A percentile compares a stretch with the other conserved stretches of the same genome.
These are phyloP conservation scores for Xylaria cubensis DNA, from an alignment of 495 filamentous ascomycete genomes.

Conservation along the genomic window DNA sequence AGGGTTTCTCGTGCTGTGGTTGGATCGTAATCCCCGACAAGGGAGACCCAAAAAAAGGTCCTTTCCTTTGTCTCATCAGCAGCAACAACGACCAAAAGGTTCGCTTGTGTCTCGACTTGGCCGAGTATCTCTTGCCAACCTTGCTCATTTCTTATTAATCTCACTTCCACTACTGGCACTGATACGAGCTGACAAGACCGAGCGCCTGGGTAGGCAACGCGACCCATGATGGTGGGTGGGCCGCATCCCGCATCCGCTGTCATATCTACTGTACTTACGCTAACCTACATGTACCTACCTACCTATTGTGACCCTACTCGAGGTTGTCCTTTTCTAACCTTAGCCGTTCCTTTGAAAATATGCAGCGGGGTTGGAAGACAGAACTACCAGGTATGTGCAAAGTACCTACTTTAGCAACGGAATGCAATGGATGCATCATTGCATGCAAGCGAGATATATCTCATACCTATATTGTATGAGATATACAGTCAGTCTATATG, in stretches of 20 bases:
- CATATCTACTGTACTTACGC: background rate
- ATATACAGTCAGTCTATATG: conserved; percentile 4
- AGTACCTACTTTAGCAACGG: background rate
- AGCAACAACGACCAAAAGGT: background rate
- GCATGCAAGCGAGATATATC: conserved; percentile 23
- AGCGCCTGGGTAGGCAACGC: background rate
- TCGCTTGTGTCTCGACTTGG: conserved; percentile 1
- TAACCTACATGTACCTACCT: background rate
- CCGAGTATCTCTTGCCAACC: background rate
- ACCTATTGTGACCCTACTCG: background rate
- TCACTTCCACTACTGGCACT: background rate
- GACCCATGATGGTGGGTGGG: conserved; percentile 6
- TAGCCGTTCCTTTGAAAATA: background rate
- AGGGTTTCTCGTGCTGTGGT: background rate
- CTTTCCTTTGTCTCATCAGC: conserved; percentile 13
- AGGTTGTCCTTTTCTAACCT: background rate
- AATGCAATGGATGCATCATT: conserved; percentile 17
- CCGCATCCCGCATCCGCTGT: conserved; percentile 3
- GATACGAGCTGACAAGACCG: conserved; percentile 8
- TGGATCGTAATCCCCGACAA: conserved; percentile 6
- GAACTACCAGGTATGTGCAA: background rate
- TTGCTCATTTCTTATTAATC: conserved; percentile 11
- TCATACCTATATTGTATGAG: background rate
- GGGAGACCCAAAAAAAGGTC: background rate
- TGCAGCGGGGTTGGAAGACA: background rate